Base-by-base conservation (phyloP, 257 asterid genomes). In the Paulownia fortunei region DNA sequence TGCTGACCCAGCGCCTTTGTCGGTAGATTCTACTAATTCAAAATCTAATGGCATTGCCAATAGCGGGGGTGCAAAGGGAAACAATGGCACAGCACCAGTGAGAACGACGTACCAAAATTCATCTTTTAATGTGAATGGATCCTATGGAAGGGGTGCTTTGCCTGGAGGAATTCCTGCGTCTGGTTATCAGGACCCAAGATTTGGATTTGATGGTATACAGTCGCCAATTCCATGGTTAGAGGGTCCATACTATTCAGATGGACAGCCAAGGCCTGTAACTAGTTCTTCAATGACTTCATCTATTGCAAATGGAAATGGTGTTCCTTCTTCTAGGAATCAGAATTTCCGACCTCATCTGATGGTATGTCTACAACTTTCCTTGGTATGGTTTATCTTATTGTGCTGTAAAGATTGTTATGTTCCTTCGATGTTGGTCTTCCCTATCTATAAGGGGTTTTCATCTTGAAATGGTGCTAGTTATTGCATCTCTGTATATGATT, bases 161-260 rank as follows among this genome's bases (percentile, higher is more conserved):
- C 79, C 90, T 46, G 90, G 91, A 32, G 96, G 92, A 61, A 56
- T 81, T 56, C 85, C 85, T 78, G 82, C 87, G 8, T 82, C 89
- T 59, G 85, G 88, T 42, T 89, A 83, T 84, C 94, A 87, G 80
- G 94, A 92, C 52, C 92, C 91, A 11, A 86, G 92, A 71, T 89
- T 37, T 76, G 88, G 84, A 13, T 89, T 72, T 79, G 94, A 92
- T 78, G 92, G 92, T 52, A 24, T 86, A 37, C 87, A 71, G 32
- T 87, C 96, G 10, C 92, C 90, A 11, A 49, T 84, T 51, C 89
- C 96, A 55, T 90, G 96, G 97, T 47, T 84, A 47, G 97, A 92
- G 54, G 70, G 71, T 13, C 86, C 91, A 15, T 90, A 86, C 67
- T 87, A 72, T 76, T 65, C 89, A n/a, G 96, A 87, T 61, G 97